Evolutionary conservation across 768 basidiomycete genomes (phyloP).

Genomic region (Russula brevipes): DNA sequence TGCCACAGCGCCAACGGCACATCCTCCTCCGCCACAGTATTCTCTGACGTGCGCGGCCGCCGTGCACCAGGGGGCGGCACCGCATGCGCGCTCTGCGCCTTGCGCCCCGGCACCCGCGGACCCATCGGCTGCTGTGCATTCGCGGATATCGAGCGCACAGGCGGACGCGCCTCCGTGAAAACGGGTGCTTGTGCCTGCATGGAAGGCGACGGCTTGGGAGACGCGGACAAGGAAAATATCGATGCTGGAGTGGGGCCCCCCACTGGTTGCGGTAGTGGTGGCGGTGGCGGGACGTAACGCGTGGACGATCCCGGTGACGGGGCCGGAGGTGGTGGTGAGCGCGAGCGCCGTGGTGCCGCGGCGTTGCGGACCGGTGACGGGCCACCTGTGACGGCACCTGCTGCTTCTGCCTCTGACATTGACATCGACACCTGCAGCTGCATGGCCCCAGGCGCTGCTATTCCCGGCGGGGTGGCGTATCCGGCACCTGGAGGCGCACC

Average conservation of each 20-base stretch:
- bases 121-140: constrained; percentile 43
- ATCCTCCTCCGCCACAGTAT: constrained; percentile 58
- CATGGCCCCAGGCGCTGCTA: constrained; percentile 34
- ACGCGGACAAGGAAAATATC: no score
- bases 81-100: constrained; percentile 63
- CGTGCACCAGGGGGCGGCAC: constrained; percentile 36
- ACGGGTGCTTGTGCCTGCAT: not conserved
- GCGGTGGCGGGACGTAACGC: constrained; percentile 2
- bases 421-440: constrained; percentile 10
- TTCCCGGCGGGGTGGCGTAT: constrained; percentile 33
- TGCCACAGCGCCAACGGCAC: constrained; percentile 76
- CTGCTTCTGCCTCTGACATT: constrained; percentile 29
- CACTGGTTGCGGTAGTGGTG: not conserved
- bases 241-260: not conserved
- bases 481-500: constrained; percentile 6
- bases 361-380: constrained; percentile 26
- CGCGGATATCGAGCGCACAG: constrained; percentile 68
- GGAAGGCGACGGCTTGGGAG: not conserved
- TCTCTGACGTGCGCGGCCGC: constrained; percentile 42
- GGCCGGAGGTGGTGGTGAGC: constrained; percentile 16
- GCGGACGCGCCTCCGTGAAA: constrained; percentile 34
- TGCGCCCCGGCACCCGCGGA: constrained; percentile 44
- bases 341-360: constrained; percentile 33
- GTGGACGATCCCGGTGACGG: not conserved
- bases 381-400: constrained; percentile 32